Base-by-base conservation (phyloP, 306 rosid genomes). In the Gleditsia sinensis region DNA sequence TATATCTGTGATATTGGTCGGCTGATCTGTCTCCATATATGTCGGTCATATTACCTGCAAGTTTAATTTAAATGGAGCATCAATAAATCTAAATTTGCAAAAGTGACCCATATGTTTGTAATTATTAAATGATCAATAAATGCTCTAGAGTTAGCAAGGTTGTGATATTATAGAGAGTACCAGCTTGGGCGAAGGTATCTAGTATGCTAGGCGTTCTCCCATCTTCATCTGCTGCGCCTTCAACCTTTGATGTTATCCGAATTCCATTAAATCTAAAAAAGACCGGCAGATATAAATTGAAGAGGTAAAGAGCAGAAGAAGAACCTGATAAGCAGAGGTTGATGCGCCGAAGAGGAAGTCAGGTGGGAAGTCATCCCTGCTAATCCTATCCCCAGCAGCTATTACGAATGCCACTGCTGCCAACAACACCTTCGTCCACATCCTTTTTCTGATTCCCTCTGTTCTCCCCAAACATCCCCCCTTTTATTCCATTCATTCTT, bases 301-400 rank as follows among this genome's bases (percentile, higher is more conserved):
- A 32, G 20, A 6, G 28, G 37, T 11, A 19, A 43, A 72, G 7
- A 6, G 20, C 2, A n/a, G 27, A 30, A 30, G 33, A 30, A 30
- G 33, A 16, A 85, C 93, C 90, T 90, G 96, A 39, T 86, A 90
- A 62, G 93, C 91, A 0, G 93, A 81, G 72, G 90, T 68, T 68
- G 81, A 60, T 4, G 87, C 85, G 21, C 93, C 91, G 55, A 90
- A 90, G 0, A 86, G 83, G 61, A 90, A 86, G 9, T 40, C 65
- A 13, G 83, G 5, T 49, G 91, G 93, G 71, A 90, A 86, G 13
- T 90, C 87, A 66, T 75, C 69, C 80, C 83, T 86, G 67, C 57
- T 80, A 37, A 68, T 2, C 33, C 4, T 4, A 30, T 4, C 33
- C 2, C 33, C 33, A 30, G 33, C 33, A 30, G 80, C 7, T 42